These are phyloP conservation scores for Gautieria morchelliformis DNA, from an alignment of 768 basidiomycete genomes.

Conservation along the genomic window DNA sequence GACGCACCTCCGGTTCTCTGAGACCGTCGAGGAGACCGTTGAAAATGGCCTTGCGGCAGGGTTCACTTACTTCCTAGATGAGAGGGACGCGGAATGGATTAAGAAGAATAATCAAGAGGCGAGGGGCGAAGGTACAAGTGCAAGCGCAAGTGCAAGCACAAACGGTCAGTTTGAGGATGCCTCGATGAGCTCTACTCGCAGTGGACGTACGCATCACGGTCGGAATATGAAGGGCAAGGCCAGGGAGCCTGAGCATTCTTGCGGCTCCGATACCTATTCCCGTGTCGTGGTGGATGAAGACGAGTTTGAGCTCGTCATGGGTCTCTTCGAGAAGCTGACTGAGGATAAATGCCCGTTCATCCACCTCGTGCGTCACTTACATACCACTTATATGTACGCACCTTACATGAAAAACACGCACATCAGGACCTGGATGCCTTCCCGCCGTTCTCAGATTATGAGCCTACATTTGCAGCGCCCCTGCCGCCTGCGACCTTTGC, in stretches of 20 bases:
- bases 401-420: neutral
- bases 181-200: neutral
- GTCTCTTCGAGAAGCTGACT: conserved; percentile 82
- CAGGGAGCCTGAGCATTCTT: conserved; percentile 66
- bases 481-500: conserved; percentile 60
- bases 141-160: conserved; percentile 13
- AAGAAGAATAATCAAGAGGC: conserved; percentile 85
- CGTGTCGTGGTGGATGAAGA: conserved; percentile 68
- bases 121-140: conserved; percentile 81
- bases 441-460: conserved; percentile 66
- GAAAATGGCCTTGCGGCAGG: conserved; percentile 56
- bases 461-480: conserved; percentile 52
- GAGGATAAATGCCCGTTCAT: conserved; percentile 75
- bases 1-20: conserved; percentile 72
- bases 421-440: conserved; percentile 43
- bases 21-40: conserved; percentile 74
- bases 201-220: neutral
- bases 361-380: conserved; percentile 59
- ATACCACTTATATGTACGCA: neutral
- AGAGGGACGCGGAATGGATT: conserved; percentile 92
- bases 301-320: conserved; percentile 94
- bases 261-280: conserved; percentile 4
- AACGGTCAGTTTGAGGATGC: neutral
- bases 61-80: conserved; percentile 90
- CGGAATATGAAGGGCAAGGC: conserved; percentile 73